Base-by-base conservation (phyloP, 192 early-diverging fungal species). In the Podila horticola region DNA sequence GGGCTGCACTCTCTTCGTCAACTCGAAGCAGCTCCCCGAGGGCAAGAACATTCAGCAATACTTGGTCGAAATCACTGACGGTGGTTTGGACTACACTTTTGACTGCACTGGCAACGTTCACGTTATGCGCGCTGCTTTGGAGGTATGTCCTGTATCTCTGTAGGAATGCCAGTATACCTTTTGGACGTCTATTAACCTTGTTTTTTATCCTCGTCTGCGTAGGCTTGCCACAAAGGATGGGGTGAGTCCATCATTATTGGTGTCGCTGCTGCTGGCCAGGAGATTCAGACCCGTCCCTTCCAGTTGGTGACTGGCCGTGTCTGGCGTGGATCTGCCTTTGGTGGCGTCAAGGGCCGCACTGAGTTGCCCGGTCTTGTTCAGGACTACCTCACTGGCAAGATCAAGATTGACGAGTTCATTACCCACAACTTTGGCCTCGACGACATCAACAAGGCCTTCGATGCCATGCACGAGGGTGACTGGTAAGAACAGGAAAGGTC, bases 241-340 rank as follows among this genome's bases (percentile, higher is more conserved):
- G 97, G 97, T 66, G 89, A 90, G 51, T 95, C 93, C 65, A 86
- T 92, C 60, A 94, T 98, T 52, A 94, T 95, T 72, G 96, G 97
- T 55, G 97, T 99, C 36, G 97, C 97, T 30, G 94, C 89, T 36
- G 90, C 94, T 57, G 96, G 97, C 36, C 90, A 98, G 84, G 97
- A 99, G 77, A 94, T 99, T 74, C 67, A 86, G 26, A 99, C 97
- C 11, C 91, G 97, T 52, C 97, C 97, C 51, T 98, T 99, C 91
- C 96, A 97, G 86, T 88, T 99, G 50, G 95, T 99, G 8, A 99
- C 97, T 69, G 97, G 96, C 17, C 93, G 97, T 64, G 92, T 92
- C 12, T 99, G 97, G 97, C 95, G 94, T 83, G 97, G 97, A 24
- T 93, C 92, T 62, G 97, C 97, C 8, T 99, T 98, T 85, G 97